Evolutionary conservation across 2,329 filamentous ascomycete species (phyloP).

Genomic region (Tolypocladium endophyticum): DNA sequence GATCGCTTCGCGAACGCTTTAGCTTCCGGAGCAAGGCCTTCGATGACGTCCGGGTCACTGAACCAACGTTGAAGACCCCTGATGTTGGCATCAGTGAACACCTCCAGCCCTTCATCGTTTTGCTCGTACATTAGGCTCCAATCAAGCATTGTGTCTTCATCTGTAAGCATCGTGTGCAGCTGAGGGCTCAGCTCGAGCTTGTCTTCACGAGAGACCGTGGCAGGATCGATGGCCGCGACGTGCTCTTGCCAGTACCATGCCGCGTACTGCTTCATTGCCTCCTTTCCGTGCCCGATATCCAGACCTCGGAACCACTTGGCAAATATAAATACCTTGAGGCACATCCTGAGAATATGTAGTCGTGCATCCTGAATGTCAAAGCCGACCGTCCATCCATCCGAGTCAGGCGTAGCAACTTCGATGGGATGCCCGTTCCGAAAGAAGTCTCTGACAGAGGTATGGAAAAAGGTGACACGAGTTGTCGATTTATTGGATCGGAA

Average conservation of each 20-base stretch:
- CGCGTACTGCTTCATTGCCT: constrained; percentile 26
- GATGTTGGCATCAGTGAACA: constrained; percentile 29
- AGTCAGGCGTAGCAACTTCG: constrained; percentile 4
- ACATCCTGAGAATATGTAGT: constrained; percentile 26
- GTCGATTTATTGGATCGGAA: constrained; percentile 31
- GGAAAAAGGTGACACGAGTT: constrained; percentile 28
- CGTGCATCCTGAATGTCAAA: constrained; percentile 23
- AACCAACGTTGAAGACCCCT: constrained; percentile 24
- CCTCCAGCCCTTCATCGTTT: constrained; percentile 30
- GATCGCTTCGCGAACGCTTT: constrained; percentile 19
- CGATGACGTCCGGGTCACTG: constrained; percentile 19
- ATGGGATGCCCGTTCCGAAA: constrained; percentile 22
- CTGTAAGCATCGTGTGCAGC: constrained; percentile 26
- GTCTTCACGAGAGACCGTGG: constrained; percentile 12
- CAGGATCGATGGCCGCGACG: constrained; percentile 21
- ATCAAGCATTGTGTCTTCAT: constrained; percentile 23
- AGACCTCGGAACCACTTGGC: constrained; percentile 16
- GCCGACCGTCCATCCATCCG: constrained; percentile 15
- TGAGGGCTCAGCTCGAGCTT: constrained; percentile 21
- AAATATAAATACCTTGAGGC: constrained; percentile 28
- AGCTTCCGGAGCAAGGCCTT: constrained; percentile 16
- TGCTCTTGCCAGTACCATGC: constrained; percentile 36
- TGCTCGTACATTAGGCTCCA: constrained; percentile 30
- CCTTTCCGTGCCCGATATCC: constrained; percentile 14
- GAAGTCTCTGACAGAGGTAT: constrained; percentile 27